phyloP scores from a whole-genome alignment of 176 grass and related monocot species.

The Lolium multiflorum region DNA sequence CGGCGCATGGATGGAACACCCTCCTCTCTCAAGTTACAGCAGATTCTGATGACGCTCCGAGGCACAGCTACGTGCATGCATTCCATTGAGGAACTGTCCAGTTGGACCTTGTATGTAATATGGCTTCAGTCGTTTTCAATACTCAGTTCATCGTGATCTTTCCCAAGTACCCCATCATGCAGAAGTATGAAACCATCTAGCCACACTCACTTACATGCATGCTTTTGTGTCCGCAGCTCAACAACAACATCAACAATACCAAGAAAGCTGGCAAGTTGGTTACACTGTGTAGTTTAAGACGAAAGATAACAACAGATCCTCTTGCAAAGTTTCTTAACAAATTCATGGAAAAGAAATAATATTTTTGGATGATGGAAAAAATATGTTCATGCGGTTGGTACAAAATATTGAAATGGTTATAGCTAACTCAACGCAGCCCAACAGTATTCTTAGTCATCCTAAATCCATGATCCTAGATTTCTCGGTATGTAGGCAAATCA shows the following conservation, averaged over 20 bases:
- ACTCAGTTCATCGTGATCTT: background rate
- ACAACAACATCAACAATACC: background rate
- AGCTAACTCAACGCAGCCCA: constrained; percentile 20
- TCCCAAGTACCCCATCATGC: background rate
- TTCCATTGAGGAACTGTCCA: background rate
- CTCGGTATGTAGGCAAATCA: constrained; percentile 10
- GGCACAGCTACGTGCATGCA: too few relatives aligned
- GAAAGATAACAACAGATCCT: background rate
- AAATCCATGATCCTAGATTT: background rate
- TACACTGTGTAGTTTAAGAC: background rate
- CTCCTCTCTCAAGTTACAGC: background rate
- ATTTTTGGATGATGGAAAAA: too few relatives aligned
- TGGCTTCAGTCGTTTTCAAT: background rate
- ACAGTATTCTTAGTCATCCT: background rate
- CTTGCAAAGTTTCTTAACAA: background rate
- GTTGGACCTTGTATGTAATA: background rate
- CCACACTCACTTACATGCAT: background rate
- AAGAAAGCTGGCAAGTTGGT: constrained; percentile 1
- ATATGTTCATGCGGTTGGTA: background rate
- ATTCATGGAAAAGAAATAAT: background rate
- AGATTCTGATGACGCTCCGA: background rate
- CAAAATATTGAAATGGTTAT: constrained; percentile 8
- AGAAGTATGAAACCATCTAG: background rate
- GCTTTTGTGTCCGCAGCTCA: background rate
- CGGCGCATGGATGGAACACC: too few relatives aligned